phyloP scores from a whole-genome alignment of 768 basidiomycete genomes.

The Trametes meyenii region DNA sequence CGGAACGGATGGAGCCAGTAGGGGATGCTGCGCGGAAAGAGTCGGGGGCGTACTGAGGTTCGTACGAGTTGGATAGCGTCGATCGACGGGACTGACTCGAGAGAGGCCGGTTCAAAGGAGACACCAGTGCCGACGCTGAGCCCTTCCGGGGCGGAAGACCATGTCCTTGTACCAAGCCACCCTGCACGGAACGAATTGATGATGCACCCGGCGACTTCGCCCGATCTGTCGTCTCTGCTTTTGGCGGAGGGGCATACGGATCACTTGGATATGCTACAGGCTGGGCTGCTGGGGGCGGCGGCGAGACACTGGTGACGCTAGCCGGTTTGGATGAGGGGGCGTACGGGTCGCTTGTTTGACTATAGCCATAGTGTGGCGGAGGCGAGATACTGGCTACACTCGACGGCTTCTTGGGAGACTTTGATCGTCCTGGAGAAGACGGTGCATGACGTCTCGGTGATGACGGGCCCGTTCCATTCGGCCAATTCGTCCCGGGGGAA shows the following conservation, averaged over 20 bases:
- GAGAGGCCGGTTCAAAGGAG: slow-evolving; percentile 13
- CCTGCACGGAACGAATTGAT: slow-evolving; percentile 20
- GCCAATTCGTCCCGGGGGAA: slow-evolving; percentile 22
- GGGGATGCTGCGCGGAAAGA: slow-evolving; percentile 15
- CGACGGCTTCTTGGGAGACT: slow-evolving; percentile 12
- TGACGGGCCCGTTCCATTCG: slow-evolving; percentile 1
- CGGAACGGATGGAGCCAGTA: slow-evolving; percentile 15
- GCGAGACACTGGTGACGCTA: neutral
- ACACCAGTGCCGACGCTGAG: neutral
- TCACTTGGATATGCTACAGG: neutral
- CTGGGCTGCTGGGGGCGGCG: neutral
- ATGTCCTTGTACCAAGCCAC: slow-evolving; percentile 1
- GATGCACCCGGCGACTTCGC: slow-evolving; percentile 24
- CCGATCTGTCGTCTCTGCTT: slow-evolving; percentile 7
- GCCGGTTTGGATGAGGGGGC: neutral
- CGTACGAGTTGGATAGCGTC: slow-evolving; percentile 16
- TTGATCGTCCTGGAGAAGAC: slow-evolving; percentile 14
- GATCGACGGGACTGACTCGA: slow-evolving; percentile 18
- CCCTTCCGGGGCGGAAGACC: slow-evolving; percentile 5
- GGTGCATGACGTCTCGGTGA: slow-evolving; percentile 21
- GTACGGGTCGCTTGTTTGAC: slow-evolving; percentile 1
- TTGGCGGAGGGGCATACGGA: slow-evolving; percentile 11
- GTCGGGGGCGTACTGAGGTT: slow-evolving; percentile 10
- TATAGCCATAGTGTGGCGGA: neutral
- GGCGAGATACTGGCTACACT: neutral